These are phyloP conservation scores for Penicillium atrosanguineum DNA, from an alignment of 495 filamentous ascomycete species.

Conservation along the genomic window DNA sequence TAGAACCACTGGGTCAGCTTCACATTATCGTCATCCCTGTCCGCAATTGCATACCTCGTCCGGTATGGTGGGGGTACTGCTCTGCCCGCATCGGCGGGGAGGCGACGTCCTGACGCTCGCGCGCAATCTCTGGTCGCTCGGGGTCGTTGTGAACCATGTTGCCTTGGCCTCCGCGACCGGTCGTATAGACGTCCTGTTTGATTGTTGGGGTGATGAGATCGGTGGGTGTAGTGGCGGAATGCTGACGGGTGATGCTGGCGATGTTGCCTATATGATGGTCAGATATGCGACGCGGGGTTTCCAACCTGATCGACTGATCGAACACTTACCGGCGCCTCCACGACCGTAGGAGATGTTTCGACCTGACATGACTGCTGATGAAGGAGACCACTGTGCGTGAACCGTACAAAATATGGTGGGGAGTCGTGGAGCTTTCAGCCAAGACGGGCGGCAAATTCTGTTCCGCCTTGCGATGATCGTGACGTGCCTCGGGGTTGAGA, in stretches of 20 bases:
- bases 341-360: conserved; percentile 52
- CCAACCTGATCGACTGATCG: too few species aligned
- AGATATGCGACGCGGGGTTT: neutral
- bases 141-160: conserved; percentile 76
- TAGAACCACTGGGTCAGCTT: conserved; percentile 12
- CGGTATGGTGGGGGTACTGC: conserved; percentile 42
- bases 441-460: conserved; percentile 12
- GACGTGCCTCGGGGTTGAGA: neutral
- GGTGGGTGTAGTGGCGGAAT: conserved; percentile 47
- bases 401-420: neutral
- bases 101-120: conserved; percentile 78
- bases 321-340: conserved; percentile 50
- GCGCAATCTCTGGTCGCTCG: conserved; percentile 61
- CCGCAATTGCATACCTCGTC: conserved; percentile 37
- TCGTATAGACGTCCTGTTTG: conserved; percentile 79
- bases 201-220: conserved; percentile 80
- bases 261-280: conserved; percentile 63
- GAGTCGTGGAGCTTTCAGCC: neutral
- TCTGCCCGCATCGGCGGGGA: conserved; percentile 49
- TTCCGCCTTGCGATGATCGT: conserved; percentile 1
- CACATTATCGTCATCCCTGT: neutral
- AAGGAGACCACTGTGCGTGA: neutral
- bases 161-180: conserved; percentile 68
- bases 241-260: conserved; percentile 66
- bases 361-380: conserved; percentile 16